Base-by-base conservation (phyloP, 345 rosid genomes). In the Reutealis trisperma region DNA sequence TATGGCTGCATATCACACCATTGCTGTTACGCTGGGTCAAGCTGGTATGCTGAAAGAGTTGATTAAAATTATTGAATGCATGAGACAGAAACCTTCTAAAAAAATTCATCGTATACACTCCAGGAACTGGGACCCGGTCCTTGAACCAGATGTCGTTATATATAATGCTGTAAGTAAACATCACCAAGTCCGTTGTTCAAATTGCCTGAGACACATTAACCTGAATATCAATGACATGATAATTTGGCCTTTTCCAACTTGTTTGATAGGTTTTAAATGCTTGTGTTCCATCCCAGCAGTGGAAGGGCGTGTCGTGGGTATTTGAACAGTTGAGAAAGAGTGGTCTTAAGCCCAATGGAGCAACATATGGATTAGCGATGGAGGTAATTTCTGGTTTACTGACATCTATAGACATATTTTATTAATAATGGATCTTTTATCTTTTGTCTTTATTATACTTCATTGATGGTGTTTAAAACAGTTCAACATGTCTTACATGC, bases 361-460 rank as follows among this genome's bases (percentile, higher is more conserved):
- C 98, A 58, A 91, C 97, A 41, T 92, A 92, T 84, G 99, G 99
- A 84, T 91, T 95, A 70, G 97, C 99, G 13, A 95, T 95, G 97
- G 98, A 95, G 98, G 99, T 95, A 89, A 85, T 61, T 6, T 71
- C 45, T 75, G 54, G 72, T 47, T 77, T 58, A 59, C 60, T 78
- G 6, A 62, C 2, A 6, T 75, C 24, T 61, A 30, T 49, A 16
- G 47, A 37, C 8, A 18, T 69, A 41, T 27, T 61, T 51, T 62
- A 30, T 16, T 51, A 51, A 11, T 12, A 30, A 69, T 24, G 41
- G 49, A 41, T 42, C 10, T 67, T 37, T 37, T 37, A 37, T 47
- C 5, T 5, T 11, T 5, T 15, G 61, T 70, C 24, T 54, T 52
- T 27, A 30, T 13, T 70, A 7, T 18, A 52, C 15, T 27, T 73